Percentiles rank a stretch among this genome's conserved stretches.
Evolutionary conservation across 1,284 basidiomycete species (phyloP).

Genomic region (Pisolithus thermaeus): DNA sequence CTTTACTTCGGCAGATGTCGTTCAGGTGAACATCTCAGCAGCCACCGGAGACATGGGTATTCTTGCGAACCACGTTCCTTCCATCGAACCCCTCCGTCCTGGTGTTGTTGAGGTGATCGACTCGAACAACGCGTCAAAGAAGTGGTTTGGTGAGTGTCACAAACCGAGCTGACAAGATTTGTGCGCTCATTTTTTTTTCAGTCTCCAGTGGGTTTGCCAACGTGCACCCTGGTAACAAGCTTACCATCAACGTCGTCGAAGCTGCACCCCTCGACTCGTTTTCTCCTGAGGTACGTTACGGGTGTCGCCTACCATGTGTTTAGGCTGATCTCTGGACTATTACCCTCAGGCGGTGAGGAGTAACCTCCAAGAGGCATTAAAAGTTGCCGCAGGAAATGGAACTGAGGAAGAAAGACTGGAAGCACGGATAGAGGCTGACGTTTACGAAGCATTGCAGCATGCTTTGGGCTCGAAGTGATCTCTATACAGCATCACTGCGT

Average conservation of each 20-base stretch:
- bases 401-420: slow-evolving; percentile 93
- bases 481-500: no score
- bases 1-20: slow-evolving; percentile 82
- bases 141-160: slow-evolving; percentile 86
- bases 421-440: slow-evolving; percentile 92
- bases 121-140: slow-evolving; percentile 71
- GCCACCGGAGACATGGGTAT: slow-evolving; percentile 98
- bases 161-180: not conserved
- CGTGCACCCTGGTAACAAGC: slow-evolving; percentile 94
- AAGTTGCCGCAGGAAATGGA: slow-evolving; percentile 75
- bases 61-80: slow-evolving; percentile 93
- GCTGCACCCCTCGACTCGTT: slow-evolving; percentile 91
- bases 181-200: slow-evolving; percentile 30
- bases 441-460: slow-evolving; percentile 92
- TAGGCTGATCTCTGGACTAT: slow-evolving; percentile 9
- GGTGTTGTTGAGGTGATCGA: slow-evolving; percentile 94
- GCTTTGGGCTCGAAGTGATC: slow-evolving; percentile 62
- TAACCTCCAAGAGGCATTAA: slow-evolving; percentile 87
- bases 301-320: not conserved
- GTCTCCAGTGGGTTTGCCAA: slow-evolving; percentile 97
- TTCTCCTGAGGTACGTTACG: slow-evolving; percentile 64
- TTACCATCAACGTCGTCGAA: slow-evolving; percentile 97
- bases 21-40: slow-evolving; percentile 91
- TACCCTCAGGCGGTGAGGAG: slow-evolving; percentile 74
- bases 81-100: slow-evolving; percentile 88